phyloP scores from a whole-genome alignment of 192 early-diverging fungal genomes.

The Coemansia sp. region DNA sequence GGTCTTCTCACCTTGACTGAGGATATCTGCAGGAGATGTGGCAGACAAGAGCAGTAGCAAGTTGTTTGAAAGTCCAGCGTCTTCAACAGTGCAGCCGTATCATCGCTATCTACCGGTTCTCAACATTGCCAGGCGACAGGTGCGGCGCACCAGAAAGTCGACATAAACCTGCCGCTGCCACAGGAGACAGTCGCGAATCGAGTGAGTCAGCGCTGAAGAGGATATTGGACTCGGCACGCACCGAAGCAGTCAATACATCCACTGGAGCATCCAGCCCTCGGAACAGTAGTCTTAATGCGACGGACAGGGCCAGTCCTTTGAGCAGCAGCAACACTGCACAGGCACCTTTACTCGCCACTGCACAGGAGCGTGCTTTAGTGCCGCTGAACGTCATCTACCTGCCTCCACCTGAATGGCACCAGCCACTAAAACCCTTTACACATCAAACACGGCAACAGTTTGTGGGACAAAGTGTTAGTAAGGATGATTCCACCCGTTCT shows the following conservation, averaged over 20 bases:
- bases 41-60: too few relatives aligned
- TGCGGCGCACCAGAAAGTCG: too few relatives aligned
- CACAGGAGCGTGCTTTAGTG: slow-evolving; percentile 25
- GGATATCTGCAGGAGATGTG: too few relatives aligned
- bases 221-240: slow-evolving; percentile 22
- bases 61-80: too few relatives aligned
- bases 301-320: background rate
- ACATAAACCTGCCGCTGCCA: too few relatives aligned
- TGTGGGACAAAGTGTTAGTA: too few relatives aligned
- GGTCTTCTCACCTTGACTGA: too few relatives aligned
- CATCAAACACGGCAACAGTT: background rate
- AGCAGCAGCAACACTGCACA: too few relatives aligned
- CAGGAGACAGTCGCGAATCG: slow-evolving; percentile 7
- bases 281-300: background rate
- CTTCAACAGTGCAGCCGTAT: background rate
- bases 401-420: slow-evolving; percentile 46
- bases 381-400: slow-evolving; percentile 46
- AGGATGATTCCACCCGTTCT: too few relatives aligned
- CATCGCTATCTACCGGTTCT: too few relatives aligned
- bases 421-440: slow-evolving; percentile 15
- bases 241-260: slow-evolving; percentile 8
- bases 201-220: slow-evolving; percentile 22
- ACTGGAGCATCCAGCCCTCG: background rate
- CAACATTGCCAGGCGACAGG: too few relatives aligned
- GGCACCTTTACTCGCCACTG: too few relatives aligned